Evolutionary conservation across 441 rosid species (phyloP).

Genomic region (Erysimum pusillum): DNA sequence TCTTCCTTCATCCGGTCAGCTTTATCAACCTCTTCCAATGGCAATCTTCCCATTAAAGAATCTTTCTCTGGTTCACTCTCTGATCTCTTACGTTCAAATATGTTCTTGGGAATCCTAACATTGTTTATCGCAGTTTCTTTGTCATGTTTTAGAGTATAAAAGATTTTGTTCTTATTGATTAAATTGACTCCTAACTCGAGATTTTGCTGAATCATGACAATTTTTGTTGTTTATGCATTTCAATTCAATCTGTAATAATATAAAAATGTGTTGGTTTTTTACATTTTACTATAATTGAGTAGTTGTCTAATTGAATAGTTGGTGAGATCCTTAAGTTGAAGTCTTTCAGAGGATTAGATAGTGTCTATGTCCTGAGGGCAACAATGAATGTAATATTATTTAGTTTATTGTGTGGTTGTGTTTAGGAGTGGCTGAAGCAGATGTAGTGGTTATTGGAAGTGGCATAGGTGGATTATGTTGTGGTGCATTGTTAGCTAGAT

Average conservation of each 20-base stretch:
- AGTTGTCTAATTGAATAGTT: neutral
- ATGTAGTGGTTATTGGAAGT: slow-evolving; percentile 88
- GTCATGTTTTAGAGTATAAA: too few species aligned
- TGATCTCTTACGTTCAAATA: neutral
- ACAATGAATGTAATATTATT: neutral
- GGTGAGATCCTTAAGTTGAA: neutral
- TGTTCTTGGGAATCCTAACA: neutral
- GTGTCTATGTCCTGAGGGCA: neutral
- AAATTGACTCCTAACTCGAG: too few species aligned
- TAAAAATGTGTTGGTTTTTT: neutral
- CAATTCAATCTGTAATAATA: neutral
- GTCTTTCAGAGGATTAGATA: neutral
- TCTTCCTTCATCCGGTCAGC: slow-evolving; percentile 39
- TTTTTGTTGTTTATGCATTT: neutral
- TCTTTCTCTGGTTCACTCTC: slow-evolving; percentile 55
- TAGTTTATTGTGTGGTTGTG: slow-evolving; percentile 15
- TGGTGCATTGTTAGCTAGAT: slow-evolving; percentile 87
- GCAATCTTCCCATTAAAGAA: slow-evolving; percentile 50
- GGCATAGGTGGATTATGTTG: slow-evolving; percentile 91
- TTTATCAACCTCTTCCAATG: slow-evolving; percentile 50
- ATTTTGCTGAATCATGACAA: too few species aligned
- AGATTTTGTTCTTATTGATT: too few species aligned
- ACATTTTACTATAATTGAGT: neutral
- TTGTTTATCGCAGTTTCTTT: too few species aligned
- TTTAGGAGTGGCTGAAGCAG: slow-evolving; percentile 82